phyloP scores from a whole-genome alignment of 2,329 filamentous ascomycete genomes.

The Fusarium camptoceras region DNA sequence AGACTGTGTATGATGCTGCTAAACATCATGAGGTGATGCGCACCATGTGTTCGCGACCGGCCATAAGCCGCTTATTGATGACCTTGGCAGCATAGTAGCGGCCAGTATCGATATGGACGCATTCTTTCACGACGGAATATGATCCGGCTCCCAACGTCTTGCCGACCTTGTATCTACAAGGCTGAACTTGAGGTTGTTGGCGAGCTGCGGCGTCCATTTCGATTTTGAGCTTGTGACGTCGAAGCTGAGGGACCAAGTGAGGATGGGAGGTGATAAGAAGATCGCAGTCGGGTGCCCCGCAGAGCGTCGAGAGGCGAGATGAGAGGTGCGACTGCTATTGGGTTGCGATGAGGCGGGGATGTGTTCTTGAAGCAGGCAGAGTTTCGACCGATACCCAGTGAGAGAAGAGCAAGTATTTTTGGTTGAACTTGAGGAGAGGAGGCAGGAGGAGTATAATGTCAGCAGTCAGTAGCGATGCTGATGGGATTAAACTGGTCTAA shows the following conservation, averaged over 20 bases:
- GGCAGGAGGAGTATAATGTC: conserved; percentile 8
- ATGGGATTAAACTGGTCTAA: conserved; percentile 12
- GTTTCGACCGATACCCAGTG: background rate
- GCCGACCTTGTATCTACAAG: conserved; percentile 97
- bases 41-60: conserved; percentile 98
- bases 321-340: conserved; percentile 1
- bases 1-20: background rate
- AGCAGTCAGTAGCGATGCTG: conserved; percentile 20
- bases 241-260: conserved; percentile 10
- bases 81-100: conserved; percentile 99
- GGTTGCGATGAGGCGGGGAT: background rate
- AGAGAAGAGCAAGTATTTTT: background rate
- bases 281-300: conserved; percentile 32
- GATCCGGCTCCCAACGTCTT: conserved; percentile 97
- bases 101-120: conserved; percentile 97
- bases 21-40: conserved; percentile 34
- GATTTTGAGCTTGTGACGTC: conserved; percentile 25
- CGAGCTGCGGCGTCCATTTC: conserved; percentile 43
- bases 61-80: conserved; percentile 99
- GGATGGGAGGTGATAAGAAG: conserved; percentile 14
- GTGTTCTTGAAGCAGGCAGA: background rate
- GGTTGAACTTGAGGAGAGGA: conserved; percentile 4
- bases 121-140: conserved; percentile 99
- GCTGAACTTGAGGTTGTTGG: conserved; percentile 77
- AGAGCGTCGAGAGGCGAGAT: conserved; percentile 14